Evolutionary conservation across 352 stramenopile species (phyloP).

Genomic region (Globisporangium yorkense): DNA sequence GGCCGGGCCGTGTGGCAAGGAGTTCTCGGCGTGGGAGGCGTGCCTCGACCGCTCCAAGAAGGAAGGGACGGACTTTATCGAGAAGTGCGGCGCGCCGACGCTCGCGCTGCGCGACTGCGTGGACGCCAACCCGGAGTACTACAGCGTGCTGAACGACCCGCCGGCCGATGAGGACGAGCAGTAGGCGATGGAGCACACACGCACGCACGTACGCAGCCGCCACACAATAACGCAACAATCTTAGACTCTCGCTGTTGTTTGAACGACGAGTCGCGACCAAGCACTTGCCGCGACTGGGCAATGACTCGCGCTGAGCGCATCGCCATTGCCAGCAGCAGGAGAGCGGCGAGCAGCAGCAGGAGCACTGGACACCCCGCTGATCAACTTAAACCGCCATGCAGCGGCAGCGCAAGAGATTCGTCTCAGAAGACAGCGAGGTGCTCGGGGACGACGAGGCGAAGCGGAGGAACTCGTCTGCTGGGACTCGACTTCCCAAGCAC

Average conservation of each 20-base stretch:
- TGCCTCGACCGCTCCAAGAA: slow-evolving; percentile 78
- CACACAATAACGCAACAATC: background rate
- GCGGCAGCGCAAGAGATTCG: background rate
- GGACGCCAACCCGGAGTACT: slow-evolving; percentile 86
- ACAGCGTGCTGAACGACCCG: slow-evolving; percentile 71
- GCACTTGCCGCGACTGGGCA: background rate
- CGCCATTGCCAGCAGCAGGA: background rate
- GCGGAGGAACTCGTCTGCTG: background rate
- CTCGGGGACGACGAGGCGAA: slow-evolving; percentile 6
- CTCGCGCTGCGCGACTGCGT: slow-evolving; percentile 79
- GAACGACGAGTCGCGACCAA: no score
- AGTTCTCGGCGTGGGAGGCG: slow-evolving; percentile 80
- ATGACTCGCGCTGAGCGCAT: background rate
- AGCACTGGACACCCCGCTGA: background rate
- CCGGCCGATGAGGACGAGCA: slow-evolving; percentile 33
- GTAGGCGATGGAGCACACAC: slow-evolving; percentile 1
- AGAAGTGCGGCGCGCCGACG: slow-evolving; percentile 69
- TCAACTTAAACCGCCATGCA: background rate
- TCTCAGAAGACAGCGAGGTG: slow-evolving; percentile 3
- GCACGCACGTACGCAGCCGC: background rate
- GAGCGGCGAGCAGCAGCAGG: background rate
- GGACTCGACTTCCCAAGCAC: background rate
- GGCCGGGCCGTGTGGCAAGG: slow-evolving; percentile 67
- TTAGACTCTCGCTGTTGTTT: background rate
- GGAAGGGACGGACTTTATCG: slow-evolving; percentile 70